These are phyloP conservation scores for Spergularia bocconei DNA, from an alignment of 148 eudicot genomes.

Conservation along the genomic window DNA sequence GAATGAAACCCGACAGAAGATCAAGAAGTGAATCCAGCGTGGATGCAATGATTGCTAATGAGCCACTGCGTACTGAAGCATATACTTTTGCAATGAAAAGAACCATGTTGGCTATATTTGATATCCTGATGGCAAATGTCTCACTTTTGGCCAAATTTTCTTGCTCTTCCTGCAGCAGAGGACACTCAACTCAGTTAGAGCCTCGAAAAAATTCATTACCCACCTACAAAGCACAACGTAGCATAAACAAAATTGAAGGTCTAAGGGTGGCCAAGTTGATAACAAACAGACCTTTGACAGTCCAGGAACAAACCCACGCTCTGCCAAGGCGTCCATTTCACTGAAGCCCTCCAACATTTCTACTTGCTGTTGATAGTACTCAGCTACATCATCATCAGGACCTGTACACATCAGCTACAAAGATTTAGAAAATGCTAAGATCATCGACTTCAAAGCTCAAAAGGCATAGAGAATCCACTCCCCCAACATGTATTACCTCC, in stretches of 20 bases:
- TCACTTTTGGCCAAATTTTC: constrained; percentile 69
- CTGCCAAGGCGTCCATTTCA: constrained; percentile 84
- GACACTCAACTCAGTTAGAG: constrained; percentile 11
- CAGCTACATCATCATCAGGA: constrained; percentile 79
- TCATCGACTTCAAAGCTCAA: not conserved
- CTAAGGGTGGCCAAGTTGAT: not conserved
- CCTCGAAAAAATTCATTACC: not conserved
- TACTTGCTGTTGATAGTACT: constrained; percentile 82
- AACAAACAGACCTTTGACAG: constrained; percentile 51
- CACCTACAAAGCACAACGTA: not conserved
- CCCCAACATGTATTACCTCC: not conserved
- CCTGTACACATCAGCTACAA: constrained; percentile 32
- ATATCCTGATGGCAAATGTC: constrained; percentile 70
- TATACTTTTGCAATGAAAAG: constrained; percentile 77
- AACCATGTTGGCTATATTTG: constrained; percentile 77
- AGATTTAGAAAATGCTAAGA: not conserved
- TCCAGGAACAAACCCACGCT: constrained; percentile 79
- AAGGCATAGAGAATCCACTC: not conserved
- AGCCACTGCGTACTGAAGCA: constrained; percentile 72
- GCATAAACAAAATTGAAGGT: not conserved
- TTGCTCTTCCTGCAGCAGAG: constrained; percentile 60
- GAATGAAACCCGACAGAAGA: constrained; percentile 73
- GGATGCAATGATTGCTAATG: constrained; percentile 83
- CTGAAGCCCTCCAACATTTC: constrained; percentile 78
- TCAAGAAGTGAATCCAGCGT: constrained; percentile 88